Evolutionary conservation across 306 rosid species (phyloP), one percentile per base, ranked within the genome.

Genomic region (Alnus rubra): DNA sequence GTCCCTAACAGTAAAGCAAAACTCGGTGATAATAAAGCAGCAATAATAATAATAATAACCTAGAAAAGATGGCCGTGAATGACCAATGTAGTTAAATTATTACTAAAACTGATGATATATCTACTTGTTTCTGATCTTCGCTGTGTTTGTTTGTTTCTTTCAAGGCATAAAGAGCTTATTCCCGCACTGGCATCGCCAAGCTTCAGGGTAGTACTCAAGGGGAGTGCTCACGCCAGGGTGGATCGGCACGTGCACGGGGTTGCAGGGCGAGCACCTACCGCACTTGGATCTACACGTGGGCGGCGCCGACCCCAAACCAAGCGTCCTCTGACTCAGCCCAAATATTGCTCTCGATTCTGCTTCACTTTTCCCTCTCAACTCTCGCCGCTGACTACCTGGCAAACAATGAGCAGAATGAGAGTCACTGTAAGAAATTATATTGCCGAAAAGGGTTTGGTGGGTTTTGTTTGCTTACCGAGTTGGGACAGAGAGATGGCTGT

Each of bases 171-270:
- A 94, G 82, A 92, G 89, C 88, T 91, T 90, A 79, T 87, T 84
- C 75, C 95, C 90, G 74, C 98, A 94, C 82, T 88, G 86, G 90
- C 98, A 94, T 52, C 98, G 90, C 98, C 98, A 94, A 47, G 98
- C 97, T 90, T 94, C 97, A 0, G 98, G 98, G 68, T 94, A 94
- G 62, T 94, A 94, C 89, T 94, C 98, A 16, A 94, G 90, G 0
- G 97, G 90, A 10, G 83, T 53, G 65, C 84, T 85, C 69, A 89
- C 14, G 73, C 98, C 97, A 4, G 98, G 97, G 19, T 89, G 95
- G 48, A 94, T 87, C 58, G 98, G 88, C 23, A 92, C 95, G 76
- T 88, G 98, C 49, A 94, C 98, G 65, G 98, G 87, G 23, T 80
- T 44, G 73, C 98, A 94, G 0, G 98, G 98, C 9, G 67, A 81